These are phyloP conservation scores for Juncus effusus DNA, from an alignment of 176 grass and related monocot genomes.

Conservation along the genomic window DNA sequence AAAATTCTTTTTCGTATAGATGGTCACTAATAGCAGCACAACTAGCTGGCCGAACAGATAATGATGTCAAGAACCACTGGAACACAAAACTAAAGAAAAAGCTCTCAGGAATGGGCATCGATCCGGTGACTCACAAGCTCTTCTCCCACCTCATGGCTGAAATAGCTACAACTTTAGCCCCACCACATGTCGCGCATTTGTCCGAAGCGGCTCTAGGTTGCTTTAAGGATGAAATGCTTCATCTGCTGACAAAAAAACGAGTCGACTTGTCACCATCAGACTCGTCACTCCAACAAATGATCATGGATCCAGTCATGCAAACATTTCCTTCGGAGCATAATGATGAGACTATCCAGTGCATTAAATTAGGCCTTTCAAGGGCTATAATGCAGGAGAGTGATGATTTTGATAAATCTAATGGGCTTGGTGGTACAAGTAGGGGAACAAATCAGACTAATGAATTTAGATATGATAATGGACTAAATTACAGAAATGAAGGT, in stretches of 20 bases:
- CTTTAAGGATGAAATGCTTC: slow-evolving; percentile 99
- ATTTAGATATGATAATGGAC: slow-evolving; percentile 34
- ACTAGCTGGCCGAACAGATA: slow-evolving; percentile 81
- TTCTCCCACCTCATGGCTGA: slow-evolving; percentile 99
- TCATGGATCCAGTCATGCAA: slow-evolving; percentile 19
- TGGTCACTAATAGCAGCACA: slow-evolving; percentile 96
- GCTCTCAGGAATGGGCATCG: slow-evolving; percentile 96
- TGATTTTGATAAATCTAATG: slow-evolving; percentile 4
- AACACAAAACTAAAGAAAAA: slow-evolving; percentile 99
- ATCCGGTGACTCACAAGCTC: slow-evolving; percentile 90
- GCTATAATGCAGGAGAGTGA: slow-evolving; percentile 61
- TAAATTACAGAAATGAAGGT: slow-evolving; percentile 42
- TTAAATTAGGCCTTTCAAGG: slow-evolving; percentile 68
- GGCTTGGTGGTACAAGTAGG: slow-evolving; percentile 13
- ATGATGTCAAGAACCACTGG: slow-evolving; percentile 99
- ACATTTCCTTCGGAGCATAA: slow-evolving; percentile 30
- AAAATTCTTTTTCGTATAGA: slow-evolving; percentile 23
- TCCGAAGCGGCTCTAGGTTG: slow-evolving; percentile 89
- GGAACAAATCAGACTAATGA: slow-evolving; percentile 17
- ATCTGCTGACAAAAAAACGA: slow-evolving; percentile 86
- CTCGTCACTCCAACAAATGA: neutral
- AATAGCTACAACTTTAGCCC: slow-evolving; percentile 85
- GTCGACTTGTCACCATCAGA: slow-evolving; percentile 37
- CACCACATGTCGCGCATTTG: slow-evolving; percentile 83
- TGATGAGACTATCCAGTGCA: slow-evolving; percentile 55